phyloP scores from a whole-genome alignment of 2,329 filamentous ascomycete species.

The Ophiostoma sp. region DNA sequence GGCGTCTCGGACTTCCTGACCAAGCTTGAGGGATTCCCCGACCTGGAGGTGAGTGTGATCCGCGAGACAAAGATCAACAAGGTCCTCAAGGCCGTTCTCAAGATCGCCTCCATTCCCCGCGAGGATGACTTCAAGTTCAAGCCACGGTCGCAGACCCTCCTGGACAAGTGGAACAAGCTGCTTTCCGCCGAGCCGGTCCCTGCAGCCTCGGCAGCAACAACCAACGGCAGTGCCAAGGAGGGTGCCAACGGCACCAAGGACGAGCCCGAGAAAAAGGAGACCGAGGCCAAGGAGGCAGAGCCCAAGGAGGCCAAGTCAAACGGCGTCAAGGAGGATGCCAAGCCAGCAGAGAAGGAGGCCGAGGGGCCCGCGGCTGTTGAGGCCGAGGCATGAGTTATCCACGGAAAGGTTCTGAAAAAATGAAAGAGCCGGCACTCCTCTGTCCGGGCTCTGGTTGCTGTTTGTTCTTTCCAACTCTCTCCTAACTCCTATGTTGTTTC shows the following conservation, averaged over 20 bases:
- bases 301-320: conserved; percentile 38
- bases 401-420: neutral
- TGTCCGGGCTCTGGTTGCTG: neutral
- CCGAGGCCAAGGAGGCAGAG: conserved; percentile 38
- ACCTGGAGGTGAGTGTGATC: conserved; percentile 86
- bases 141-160: conserved; percentile 67
- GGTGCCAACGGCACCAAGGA: conserved; percentile 28
- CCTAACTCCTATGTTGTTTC: neutral
- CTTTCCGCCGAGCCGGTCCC: conserved; percentile 48
- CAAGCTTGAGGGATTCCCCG: conserved; percentile 72
- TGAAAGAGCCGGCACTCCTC: neutral
- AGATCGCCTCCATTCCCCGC: conserved; percentile 75
- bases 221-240: conserved; percentile 28
- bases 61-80: conserved; percentile 96
- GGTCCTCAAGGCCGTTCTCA: conserved; percentile 89
- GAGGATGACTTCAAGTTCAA: conserved; percentile 91
- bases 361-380: conserved; percentile 24
- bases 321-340: conserved; percentile 30
- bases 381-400: conserved; percentile 22
- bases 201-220: conserved; percentile 34
- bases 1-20: conserved; percentile 70
- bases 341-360: conserved; percentile 23
- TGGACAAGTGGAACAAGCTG: conserved; percentile 85
- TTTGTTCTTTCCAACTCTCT: neutral
- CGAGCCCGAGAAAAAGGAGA: conserved; percentile 31